Percentiles rank a stretch among this genome's conserved stretches.
These are phyloP conservation scores for Erythrobasidium yunnanense DNA, from an alignment of 768 basidiomycete species.

Conservation along the genomic window DNA sequence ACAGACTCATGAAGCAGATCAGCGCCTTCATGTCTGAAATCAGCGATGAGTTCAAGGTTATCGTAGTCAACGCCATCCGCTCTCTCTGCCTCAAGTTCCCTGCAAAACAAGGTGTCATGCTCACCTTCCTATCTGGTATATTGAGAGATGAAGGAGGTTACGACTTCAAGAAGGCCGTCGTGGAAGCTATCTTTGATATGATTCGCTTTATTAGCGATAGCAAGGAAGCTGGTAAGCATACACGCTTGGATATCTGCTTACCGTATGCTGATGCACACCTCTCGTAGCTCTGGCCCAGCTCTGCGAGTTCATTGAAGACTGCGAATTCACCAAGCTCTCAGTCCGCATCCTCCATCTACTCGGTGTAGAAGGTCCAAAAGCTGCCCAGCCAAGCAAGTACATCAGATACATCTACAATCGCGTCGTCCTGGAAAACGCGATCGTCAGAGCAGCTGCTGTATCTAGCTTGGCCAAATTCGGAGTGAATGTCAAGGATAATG, in stretches of 20 bases:
- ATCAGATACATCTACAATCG: slow-evolving; percentile 99
- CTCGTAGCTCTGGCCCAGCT: slow-evolving; percentile 76
- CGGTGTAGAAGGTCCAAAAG: slow-evolving; percentile 89
- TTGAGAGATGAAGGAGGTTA: slow-evolving; percentile 97
- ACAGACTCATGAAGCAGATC: slow-evolving; percentile 98
- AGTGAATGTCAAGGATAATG: slow-evolving; percentile 66
- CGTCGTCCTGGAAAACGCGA: slow-evolving; percentile 94
- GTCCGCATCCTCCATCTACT: slow-evolving; percentile 91
- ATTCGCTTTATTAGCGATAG: slow-evolving; percentile 91
- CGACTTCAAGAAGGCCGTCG: slow-evolving; percentile 97
- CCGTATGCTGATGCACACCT: background rate
- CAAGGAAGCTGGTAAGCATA: slow-evolving; percentile 64
- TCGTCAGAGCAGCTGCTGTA: slow-evolving; percentile 92
- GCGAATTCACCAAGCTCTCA: slow-evolving; percentile 97
- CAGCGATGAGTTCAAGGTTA: slow-evolving; percentile 99
- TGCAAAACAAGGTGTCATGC: slow-evolving; percentile 89
- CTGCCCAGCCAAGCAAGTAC: slow-evolving; percentile 93
- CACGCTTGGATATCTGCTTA: background rate
- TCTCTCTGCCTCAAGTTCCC: slow-evolving; percentile 99
- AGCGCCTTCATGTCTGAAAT: slow-evolving; percentile 98
- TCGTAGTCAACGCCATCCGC: slow-evolving; percentile 96
- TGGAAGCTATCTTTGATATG: slow-evolving; percentile 99
- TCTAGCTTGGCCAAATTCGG: slow-evolving; percentile 93
- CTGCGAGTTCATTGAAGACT: slow-evolving; percentile 99
- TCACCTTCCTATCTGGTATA: slow-evolving; percentile 89